Evolutionary conservation across 495 filamentous ascomycete species (phyloP), one percentile per base, ranked within the genome.

Genomic region (Penicillium paradoxum): DNA sequence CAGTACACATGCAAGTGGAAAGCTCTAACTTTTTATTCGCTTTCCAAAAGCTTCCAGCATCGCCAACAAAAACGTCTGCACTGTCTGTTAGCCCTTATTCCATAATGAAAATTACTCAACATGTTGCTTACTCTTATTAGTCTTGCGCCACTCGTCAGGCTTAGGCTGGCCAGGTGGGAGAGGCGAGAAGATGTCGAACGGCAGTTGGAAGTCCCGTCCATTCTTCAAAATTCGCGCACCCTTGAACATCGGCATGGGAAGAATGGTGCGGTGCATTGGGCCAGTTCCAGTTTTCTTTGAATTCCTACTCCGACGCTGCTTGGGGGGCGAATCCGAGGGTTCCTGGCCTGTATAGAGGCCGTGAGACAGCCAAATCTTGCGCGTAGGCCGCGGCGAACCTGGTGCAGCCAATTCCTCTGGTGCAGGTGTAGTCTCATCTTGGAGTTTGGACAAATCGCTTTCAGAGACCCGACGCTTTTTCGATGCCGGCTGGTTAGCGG

Each of bases 331-430:
- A 47, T 88, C 74, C 51, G 87, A 81, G 2, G 79, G 78, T 29
- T 88, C 80, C 62, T 97, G 93, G 15, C 92, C 93, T 4, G 89
- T 82, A 62, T 95, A 98, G n/a, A 98, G 70, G 2, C 92, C 92
- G 60, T 90, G 85, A 49, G 78, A 72, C 44, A 91, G 64, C 84
- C 88, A 97, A 33, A 82, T 77, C 76, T 91, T 95, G 33, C 62
- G 59, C 53, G 61, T 74, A 41, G 60, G 63, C 24, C 67, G 69
- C 5, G 72, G 67, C 42, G 79, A 70, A 22, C 67, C 43, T 45
- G 64, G 51, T 11, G 58, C 37, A 2, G 59, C 57, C n/a, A 72
- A 60, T 44, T 73, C 73, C 25, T 74, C 68, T 33, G 71, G 63
- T 5, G 56, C 58, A 32, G 60, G 52, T 10, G 59, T 57, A 59